Evolutionary conservation across 2,329 filamentous ascomycete genomes (phyloP), one percentile per base, ranked within the genome.

Genomic region (Paecilomyces formosus): DNA sequence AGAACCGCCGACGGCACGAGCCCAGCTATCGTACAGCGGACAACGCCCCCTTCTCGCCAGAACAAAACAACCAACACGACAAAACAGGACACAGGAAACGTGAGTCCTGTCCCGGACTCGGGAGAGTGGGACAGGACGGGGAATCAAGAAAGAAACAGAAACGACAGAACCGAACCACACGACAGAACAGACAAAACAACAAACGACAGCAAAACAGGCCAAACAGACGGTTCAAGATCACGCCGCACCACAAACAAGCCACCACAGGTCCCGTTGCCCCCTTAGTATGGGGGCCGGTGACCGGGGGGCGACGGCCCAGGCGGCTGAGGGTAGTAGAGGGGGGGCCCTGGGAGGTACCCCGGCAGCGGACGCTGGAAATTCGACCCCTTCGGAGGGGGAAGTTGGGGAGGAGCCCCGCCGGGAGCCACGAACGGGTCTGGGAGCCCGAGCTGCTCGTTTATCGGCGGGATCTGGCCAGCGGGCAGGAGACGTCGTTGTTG

Each of bases 361-460:
- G 70, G 70, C 18, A 69, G 58, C 13, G 68, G 68, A 21, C 68
- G 65, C 18, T 68, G 68, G 57, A 76, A 75, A 56, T 71, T 69
- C 5, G 74, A 72, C 12, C 72, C 71, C n/a, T 69, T 71, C 6
- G 72, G 74, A 18, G 73, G 72, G 13, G 74, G 74, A 9, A 76
- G 71, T 56, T 74, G 74, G n/a, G 70, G 69, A 7, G 70, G 69
- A 7, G 61, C 60, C 2, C 71, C 67, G 26, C 63, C 66, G 60
- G 70, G 64, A n/a, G 64, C 61, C 7, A 69, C 65, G 58, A 76
- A 76, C 13, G 72, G 71, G 57, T 75, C 72, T 11, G 74, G 74
- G 26, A 75, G 63, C 54, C 68, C 66, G 52, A 72, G 62, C 55
- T 70, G 68, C 28, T 71, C 68, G 53, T 65, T 66, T 33, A 70